These are phyloP conservation scores for Vaccinium macrocarpon DNA, from an alignment of 148 eudicot genomes.

Conservation along the genomic window DNA sequence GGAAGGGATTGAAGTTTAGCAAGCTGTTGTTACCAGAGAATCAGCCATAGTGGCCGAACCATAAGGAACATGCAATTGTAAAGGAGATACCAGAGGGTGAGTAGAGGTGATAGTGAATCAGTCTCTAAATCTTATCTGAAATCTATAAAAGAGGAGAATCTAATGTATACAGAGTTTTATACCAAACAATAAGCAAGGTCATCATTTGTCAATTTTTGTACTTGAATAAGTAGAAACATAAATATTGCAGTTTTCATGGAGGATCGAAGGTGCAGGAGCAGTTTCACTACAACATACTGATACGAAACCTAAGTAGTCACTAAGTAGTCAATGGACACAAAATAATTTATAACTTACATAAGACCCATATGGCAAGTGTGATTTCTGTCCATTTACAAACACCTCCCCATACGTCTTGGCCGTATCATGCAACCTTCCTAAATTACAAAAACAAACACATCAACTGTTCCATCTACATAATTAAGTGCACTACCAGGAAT, in stretches of 20 bases:
- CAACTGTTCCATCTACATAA: constrained; percentile 10
- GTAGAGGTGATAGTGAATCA: not conserved
- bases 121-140: not conserved
- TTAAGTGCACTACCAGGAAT: constrained; percentile 6
- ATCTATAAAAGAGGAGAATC: not conserved
- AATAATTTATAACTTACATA: constrained; percentile 55
- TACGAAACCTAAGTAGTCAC: not conserved
- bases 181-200: not conserved
- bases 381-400: constrained; percentile 78
- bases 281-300: not conserved
- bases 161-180: not conserved
- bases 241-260: not conserved
- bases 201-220: not conserved
- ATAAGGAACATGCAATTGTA: not conserved
- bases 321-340: constrained; percentile 9
- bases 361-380: constrained; percentile 77
- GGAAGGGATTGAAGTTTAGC: not conserved
- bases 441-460: constrained; percentile 20
- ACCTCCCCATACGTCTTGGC: constrained; percentile 84
- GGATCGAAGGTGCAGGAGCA: not conserved
- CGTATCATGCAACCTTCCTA: constrained; percentile 81
- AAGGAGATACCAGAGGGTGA: not conserved
- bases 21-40: not conserved
- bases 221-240: not conserved
- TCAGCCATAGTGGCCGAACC: not conserved